These are phyloP conservation scores for Hirsutella thompsonii DNA, from an alignment of 2,329 filamentous ascomycete genomes.

Conservation along the genomic window DNA sequence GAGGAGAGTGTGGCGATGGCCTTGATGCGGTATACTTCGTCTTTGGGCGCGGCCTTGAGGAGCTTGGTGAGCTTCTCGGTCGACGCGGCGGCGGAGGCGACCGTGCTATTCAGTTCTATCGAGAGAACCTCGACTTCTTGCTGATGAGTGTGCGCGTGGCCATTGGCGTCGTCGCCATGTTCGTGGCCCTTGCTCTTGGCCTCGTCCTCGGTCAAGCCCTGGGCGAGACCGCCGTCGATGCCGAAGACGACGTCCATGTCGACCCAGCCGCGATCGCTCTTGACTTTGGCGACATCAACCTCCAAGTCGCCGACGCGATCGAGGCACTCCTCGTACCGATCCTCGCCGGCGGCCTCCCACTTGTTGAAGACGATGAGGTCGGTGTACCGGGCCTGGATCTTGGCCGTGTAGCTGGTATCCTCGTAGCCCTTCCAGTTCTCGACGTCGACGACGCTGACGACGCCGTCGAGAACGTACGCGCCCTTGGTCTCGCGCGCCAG, in stretches of 20 bases:
- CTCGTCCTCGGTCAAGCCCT: conserved; percentile 31
- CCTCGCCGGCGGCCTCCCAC: conserved; percentile 67
- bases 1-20: conserved; percentile 40
- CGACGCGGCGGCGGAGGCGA: conserved; percentile 28
- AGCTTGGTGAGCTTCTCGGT: conserved; percentile 53
- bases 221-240: conserved; percentile 68
- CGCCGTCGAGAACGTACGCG: conserved; percentile 68
- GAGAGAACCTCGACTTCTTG: conserved; percentile 89
- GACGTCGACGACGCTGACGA: conserved; percentile 81
- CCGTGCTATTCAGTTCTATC: conserved; percentile 47
- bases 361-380: conserved; percentile 90
- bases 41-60: conserved; percentile 65
- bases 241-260: conserved; percentile 72
- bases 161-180: conserved; percentile 10
- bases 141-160: conserved; percentile 42
- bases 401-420: conserved; percentile 79
- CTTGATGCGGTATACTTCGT: conserved; percentile 94
- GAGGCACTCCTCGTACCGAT: conserved; percentile 61
- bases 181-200: background rate
- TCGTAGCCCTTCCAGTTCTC: conserved; percentile 94
- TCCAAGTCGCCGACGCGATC: conserved; percentile 73
- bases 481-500: conserved; percentile 56
- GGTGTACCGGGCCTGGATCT: conserved; percentile 78
- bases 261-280: conserved; percentile 71
- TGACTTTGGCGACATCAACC: conserved; percentile 69